Evolutionary conservation across 2,329 filamentous ascomycete genomes (phyloP), one percentile per base, ranked within the genome.

Genomic region (Aspergillus brunneoviolaceus): DNA sequence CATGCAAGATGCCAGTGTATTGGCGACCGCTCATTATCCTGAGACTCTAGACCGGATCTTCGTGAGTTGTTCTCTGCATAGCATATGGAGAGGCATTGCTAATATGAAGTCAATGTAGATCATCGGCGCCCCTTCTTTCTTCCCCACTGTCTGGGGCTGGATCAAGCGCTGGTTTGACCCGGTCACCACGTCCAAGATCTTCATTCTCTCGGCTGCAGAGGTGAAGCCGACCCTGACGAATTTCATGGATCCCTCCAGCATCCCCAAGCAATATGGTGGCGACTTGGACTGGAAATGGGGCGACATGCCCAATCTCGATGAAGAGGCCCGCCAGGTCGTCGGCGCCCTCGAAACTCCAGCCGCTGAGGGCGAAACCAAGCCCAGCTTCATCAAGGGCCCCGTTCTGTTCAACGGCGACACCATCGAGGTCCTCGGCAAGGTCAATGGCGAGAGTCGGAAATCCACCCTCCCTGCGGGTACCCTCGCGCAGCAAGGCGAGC

Each of bases 131-230:
- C 94, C 94, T 52, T 79, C 85, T 50, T 96, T 96, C 83, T 96
- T 96, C 81, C 89, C 90, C 53, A 96, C 92, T 2, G 91, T 96
- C 61, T 76, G 93, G 93, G 87, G 90, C 66, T 96, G 92, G 92
- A 85, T 96, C 78, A 96, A 96, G 82, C 89, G 90, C 71, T 96
- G 93, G 92, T 96, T 96, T 71, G 90, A 93, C 78, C 93, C 93
- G 6, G 92, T 92, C 63, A 97, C 94, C 35, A 91, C 92, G 3
- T 95, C 91, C 70, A 98, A 98, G 80, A 97, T 98, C 74, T 96
- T 96, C 76, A 95, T 98, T 68, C 85, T 98, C 57, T 83, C 83
- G 51, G 81, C 86, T 9, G 73, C 85, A 58, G 91, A 96, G 76
- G 89, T 96, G 56, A 85, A 88, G 67, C 80, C 88, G 16, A 94